Conservation (phyloP, 2,329 filamentous ascomycete species). For the Colletotrichum musicola region DNA sequence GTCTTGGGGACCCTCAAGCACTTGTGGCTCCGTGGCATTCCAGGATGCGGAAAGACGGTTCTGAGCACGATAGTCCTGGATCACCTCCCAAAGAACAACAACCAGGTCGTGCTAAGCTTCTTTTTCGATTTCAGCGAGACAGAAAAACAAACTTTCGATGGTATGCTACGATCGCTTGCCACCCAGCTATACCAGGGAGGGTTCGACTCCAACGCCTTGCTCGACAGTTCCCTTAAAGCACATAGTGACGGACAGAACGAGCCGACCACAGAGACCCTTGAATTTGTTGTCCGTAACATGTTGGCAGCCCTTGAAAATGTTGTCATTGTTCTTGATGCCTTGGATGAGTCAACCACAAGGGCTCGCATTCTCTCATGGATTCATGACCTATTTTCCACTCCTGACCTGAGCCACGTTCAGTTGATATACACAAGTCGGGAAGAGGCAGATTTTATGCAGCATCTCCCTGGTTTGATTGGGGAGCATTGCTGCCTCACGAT, state of each 20-base stretch:
- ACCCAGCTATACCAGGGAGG: conserved; percentile 40
- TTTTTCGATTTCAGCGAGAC: conserved; percentile 44
- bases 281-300: neutral
- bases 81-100: conserved; percentile 2
- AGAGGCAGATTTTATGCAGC: neutral
- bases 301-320: neutral
- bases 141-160: conserved; percentile 39
- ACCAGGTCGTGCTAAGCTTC: conserved; percentile 21
- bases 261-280: neutral
- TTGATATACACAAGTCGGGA: conserved; percentile 11
- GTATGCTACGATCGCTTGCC: conserved; percentile 37
- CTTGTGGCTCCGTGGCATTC: conserved; percentile 40
- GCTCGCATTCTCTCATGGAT: neutral
- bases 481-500: neutral
- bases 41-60: conserved; percentile 42
- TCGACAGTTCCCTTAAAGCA: conserved; percentile 14
- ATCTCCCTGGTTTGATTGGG: neutral
- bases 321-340: neutral
- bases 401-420: neutral
- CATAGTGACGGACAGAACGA: neutral
- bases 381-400: neutral
- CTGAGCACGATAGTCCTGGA: conserved; percentile 39
- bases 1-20: conserved; percentile 32
- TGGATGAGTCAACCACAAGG: conserved; percentile 5
- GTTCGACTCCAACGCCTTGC: neutral